Evolutionary conservation across 75 land plant species (phyloP).

Genomic region (Gnetum montanum): DNA sequence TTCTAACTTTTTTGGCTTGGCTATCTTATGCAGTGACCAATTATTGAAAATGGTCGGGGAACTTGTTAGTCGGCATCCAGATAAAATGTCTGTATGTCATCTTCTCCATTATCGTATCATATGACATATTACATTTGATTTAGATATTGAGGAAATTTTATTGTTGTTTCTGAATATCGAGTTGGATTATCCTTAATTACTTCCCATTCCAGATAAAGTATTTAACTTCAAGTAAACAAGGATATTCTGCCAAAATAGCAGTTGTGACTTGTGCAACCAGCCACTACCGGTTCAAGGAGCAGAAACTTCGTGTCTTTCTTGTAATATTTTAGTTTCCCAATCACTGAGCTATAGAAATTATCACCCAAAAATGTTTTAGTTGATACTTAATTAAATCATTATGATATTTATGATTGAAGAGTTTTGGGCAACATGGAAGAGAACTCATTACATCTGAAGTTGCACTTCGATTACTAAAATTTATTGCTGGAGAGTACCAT

Average conservation of each 20-base stretch:
- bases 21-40: slow-evolving; percentile 34
- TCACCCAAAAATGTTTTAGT: not conserved
- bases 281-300: slow-evolving; percentile 10
- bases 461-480: slow-evolving; percentile 56
- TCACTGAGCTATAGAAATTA: not conserved
- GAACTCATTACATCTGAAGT: slow-evolving; percentile 91
- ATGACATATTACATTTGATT: not conserved
- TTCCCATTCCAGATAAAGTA: slow-evolving; percentile 37
- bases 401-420: slow-evolving; percentile 57
- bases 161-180: not conserved
- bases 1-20: no score
- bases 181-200: not conserved
- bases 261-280: slow-evolving; percentile 50
- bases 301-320: slow-evolving; percentile 65
- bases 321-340: slow-evolving; percentile 23
- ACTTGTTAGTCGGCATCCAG: slow-evolving; percentile 64
- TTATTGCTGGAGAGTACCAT: slow-evolving; percentile 55
- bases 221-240: slow-evolving; percentile 31
- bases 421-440: slow-evolving; percentile 96
- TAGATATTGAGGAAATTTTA: not conserved
- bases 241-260: slow-evolving; percentile 52
- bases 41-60: slow-evolving; percentile 51
- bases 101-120: not conserved
- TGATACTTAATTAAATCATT: not conserved
- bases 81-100: slow-evolving; percentile 41